Evolutionary conservation across 768 basidiomycete species (phyloP).

Genomic region (Podaxis sp.): DNA sequence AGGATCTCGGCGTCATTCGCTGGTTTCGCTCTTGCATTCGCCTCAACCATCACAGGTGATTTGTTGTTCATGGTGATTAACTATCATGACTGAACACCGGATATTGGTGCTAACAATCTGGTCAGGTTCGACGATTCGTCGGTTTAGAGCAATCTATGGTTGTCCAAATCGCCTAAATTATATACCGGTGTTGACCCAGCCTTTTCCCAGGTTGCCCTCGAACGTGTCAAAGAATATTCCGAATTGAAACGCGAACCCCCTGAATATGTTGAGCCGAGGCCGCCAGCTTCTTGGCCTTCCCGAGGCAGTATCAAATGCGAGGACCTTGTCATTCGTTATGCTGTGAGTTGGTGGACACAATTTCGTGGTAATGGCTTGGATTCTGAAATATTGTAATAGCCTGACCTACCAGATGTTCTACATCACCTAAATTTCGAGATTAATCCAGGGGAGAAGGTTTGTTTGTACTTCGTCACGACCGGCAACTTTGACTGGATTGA

Average conservation of each 20-base stretch:
- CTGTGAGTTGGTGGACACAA: slow-evolving; percentile 47
- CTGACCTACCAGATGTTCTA: slow-evolving; percentile 82
- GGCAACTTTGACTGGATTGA: not conserved
- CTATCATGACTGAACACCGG: not conserved
- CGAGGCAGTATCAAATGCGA: slow-evolving; percentile 66
- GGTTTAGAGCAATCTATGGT: slow-evolving; percentile 93
- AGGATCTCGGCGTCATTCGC: slow-evolving; percentile 76
- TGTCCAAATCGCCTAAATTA: slow-evolving; percentile 5
- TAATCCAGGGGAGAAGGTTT: slow-evolving; percentile 70
- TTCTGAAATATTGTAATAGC: slow-evolving; percentile 35
- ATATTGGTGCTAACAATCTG: not conserved
- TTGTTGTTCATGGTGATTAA: slow-evolving; percentile 56
- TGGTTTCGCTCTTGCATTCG: slow-evolving; percentile 85
- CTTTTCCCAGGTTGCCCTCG: slow-evolving; percentile 61
- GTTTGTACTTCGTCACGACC: slow-evolving; percentile 8
- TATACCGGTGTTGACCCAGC: not conserved
- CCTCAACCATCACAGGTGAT: slow-evolving; percentile 69
- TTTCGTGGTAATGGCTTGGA: not conserved
- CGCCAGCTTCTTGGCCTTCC: slow-evolving; percentile 74
- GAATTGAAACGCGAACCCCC: slow-evolving; percentile 73
- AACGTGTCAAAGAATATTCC: slow-evolving; percentile 90
- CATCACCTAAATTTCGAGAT: slow-evolving; percentile 76
- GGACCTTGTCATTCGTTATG: slow-evolving; percentile 72
- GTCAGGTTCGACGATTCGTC: slow-evolving; percentile 72
- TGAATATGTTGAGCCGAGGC: slow-evolving; percentile 86